Evolutionary conservation across 2,329 filamentous ascomycete genomes (phyloP).

Genomic region (Fusarium oxysporum): DNA sequence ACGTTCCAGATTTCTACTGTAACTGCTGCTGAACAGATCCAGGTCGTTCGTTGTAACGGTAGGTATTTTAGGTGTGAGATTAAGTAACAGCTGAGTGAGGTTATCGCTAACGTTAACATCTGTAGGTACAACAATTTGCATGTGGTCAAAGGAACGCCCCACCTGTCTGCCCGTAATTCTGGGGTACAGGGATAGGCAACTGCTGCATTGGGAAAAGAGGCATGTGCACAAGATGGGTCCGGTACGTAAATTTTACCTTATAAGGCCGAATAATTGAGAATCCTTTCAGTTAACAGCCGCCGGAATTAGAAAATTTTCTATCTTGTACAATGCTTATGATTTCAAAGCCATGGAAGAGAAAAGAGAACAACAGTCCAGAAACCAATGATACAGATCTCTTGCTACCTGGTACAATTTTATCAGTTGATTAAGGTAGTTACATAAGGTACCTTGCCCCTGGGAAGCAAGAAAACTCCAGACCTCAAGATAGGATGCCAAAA

Average conservation of each 20-base stretch:
- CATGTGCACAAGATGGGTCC: constrained; percentile 9
- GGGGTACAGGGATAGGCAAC: constrained; percentile 29
- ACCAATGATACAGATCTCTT: not conserved
- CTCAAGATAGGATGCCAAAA: not conserved
- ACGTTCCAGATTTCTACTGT: constrained; percentile 10
- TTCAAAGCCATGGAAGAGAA: not conserved
- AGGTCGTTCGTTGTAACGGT: not conserved
- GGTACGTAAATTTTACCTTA: constrained; percentile 28
- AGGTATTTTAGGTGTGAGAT: constrained; percentile 15
- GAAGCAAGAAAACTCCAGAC: not conserved
- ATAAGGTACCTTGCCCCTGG: not conserved
- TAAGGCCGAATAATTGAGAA: constrained; percentile 8
- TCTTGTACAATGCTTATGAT: not conserved
- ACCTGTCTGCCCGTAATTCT: constrained; percentile 27
- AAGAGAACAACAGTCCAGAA: not conserved
- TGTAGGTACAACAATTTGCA: constrained; percentile 26
- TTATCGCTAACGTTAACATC: constrained; percentile 28
- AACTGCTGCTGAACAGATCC: not conserved
- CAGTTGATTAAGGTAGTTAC: not conserved
- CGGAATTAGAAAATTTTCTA: not conserved
- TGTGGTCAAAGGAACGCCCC: constrained; percentile 24
- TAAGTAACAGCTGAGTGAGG: constrained; percentile 23
- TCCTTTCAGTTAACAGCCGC: not conserved
- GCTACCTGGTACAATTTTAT: not conserved
- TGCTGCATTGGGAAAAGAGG: constrained; percentile 9